Percentiles rank a stretch among this genome's conserved stretches.
These are phyloP conservation scores for Myriosclerotinia curreyana DNA, from an alignment of 2,329 filamentous ascomycete species.

Conservation along the genomic window DNA sequence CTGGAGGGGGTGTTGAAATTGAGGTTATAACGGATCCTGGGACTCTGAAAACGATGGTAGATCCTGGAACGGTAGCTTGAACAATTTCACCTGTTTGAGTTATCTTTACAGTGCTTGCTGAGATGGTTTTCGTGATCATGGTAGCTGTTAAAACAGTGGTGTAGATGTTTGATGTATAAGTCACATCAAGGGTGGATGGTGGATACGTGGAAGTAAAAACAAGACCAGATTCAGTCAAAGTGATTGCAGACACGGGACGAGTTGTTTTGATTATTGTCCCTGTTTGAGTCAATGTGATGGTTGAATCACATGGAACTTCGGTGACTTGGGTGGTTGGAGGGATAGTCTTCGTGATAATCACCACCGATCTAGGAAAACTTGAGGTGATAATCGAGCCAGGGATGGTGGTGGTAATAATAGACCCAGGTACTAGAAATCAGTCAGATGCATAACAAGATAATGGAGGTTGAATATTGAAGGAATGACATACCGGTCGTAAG, in stretches of 20 bases:
- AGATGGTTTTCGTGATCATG: conserved; percentile 12
- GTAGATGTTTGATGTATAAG: conserved; percentile 8
- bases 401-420: conserved; percentile 2
- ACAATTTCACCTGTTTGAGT: conserved; percentile 6
- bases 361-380: conserved; percentile 4
- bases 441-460: background rate
- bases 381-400: conserved; percentile 1
- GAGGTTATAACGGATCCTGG: conserved; percentile 6
- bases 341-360: conserved; percentile 12
- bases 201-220: conserved; percentile 2
- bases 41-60: background rate
- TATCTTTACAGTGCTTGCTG: background rate
- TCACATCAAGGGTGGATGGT: background rate
- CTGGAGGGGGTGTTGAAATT: background rate
- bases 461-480: background rate
- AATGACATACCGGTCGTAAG: background rate
- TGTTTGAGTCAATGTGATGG: conserved; percentile 1
- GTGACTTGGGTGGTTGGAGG: conserved; percentile 7
- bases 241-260: conserved; percentile 10
- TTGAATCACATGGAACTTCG: conserved; percentile 13
- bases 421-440: background rate
- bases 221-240: background rate
- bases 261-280: background rate
- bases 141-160: conserved; percentile 8
- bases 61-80: conserved; percentile 4